Base-by-base conservation (phyloP, 306 rosid genomes). In the Quercus gilva region DNA sequence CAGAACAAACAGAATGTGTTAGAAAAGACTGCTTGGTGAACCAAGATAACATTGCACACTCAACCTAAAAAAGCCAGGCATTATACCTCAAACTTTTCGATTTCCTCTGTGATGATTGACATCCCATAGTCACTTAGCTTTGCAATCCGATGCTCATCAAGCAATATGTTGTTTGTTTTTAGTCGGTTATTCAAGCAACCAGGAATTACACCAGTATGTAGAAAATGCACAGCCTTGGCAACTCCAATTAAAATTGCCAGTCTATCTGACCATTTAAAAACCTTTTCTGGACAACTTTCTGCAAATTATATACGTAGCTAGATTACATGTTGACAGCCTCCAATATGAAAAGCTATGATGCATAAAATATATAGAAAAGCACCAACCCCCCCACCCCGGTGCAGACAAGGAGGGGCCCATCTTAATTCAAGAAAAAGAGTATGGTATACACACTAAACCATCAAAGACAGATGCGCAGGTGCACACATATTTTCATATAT, bases 91-190 rank as follows among this genome's bases (percentile, higher is more conserved):
- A 28, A 76, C 43, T 86, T 88, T 85, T 84, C 92, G 5, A 82
- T 75, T 80, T 89, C 94, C 65, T 87, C 94, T 31, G 84, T 71
- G 76, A 92, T 79, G 72, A 91, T 63, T 65, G 89, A 94, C 84
- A 87, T 86, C 75, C 97, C 98, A 72, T 92, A 91, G 88, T 94
- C 98, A 65, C 97, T 94, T 70, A 94, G 83, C 86, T 91, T 94
- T 17, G 96, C 89, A 76, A 92, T 77, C 65, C 56, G 81, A 80
- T 92, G 93, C 85, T 94, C 98, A 31, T 92, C 94, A 60, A 94
- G 90, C 82, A 94, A 81, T 75, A 94, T 71, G 69, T 87, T 91
- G 87, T 86, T 89, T 1, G 94, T 91, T 81, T 86, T 91, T 71
- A 94, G 76, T 57, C 79, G 84, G 84, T 94, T 91, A 83, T 88